A percentile compares a stretch with the other conserved stretches of the same genome.
phyloP scores from a whole-genome alignment of 257 asterid species.

The Cynanchum wilfordii region DNA sequence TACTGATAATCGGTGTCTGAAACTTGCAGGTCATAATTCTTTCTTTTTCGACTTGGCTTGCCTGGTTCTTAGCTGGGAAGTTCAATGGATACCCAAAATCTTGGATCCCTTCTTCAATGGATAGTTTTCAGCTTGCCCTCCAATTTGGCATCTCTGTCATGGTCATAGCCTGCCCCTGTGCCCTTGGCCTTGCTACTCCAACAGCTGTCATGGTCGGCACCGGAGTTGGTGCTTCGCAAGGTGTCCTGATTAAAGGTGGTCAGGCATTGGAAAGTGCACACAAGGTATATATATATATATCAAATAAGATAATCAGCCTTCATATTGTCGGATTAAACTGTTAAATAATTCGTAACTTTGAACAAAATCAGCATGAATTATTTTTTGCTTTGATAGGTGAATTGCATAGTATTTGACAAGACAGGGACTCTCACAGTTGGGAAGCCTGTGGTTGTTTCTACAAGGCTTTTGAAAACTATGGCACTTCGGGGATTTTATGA shows the following conservation, averaged over 20 bases:
- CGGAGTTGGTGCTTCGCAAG: conserved; percentile 47
- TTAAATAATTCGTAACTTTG: background rate
- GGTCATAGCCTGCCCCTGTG: conserved; percentile 56
- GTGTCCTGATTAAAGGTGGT: conserved; percentile 87
- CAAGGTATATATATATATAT: conserved; percentile 47
- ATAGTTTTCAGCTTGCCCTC: conserved; percentile 38
- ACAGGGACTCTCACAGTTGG: conserved; percentile 85
- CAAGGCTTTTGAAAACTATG: conserved; percentile 48
- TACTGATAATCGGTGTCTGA: background rate
- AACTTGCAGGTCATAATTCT: conserved; percentile 31
- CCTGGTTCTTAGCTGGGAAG: conserved; percentile 38
- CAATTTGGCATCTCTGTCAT: conserved; percentile 42
- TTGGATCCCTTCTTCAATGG: conserved; percentile 39
- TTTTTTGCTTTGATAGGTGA: conserved; percentile 40
- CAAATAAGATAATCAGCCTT: background rate
- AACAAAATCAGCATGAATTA: background rate
- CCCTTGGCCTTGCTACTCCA: conserved; percentile 50
- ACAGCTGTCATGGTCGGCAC: conserved; percentile 51
- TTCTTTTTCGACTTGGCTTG: conserved; percentile 37
- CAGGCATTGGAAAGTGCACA: conserved; percentile 80
- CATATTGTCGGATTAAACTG: background rate
- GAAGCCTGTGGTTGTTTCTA: conserved; percentile 64
- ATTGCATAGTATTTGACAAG: conserved; percentile 70
- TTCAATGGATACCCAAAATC: conserved; percentile 26
- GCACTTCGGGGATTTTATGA: conserved; percentile 50